phyloP scores from a whole-genome alignment of 805 yeast species.

The Metschnikowia koreensis region DNA sequence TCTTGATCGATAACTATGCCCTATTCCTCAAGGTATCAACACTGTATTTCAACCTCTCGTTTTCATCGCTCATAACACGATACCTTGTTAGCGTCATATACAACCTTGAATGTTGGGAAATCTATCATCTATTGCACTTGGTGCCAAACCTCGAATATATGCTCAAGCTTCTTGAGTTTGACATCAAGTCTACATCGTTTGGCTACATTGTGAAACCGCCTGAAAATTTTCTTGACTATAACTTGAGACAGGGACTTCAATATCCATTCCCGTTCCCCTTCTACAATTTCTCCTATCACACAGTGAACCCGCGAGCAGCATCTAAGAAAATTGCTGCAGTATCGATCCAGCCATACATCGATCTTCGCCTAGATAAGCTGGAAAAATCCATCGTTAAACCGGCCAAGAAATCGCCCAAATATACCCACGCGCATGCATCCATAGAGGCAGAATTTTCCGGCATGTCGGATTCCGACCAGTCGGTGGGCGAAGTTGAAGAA shows the following conservation, averaged over 20 bases:
- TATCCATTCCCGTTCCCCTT: slow-evolving; percentile 47
- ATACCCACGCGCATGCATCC: neutral
- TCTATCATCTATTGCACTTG: slow-evolving; percentile 36
- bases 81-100: slow-evolving; percentile 39
- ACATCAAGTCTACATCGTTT: slow-evolving; percentile 33
- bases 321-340: slow-evolving; percentile 27
- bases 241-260: slow-evolving; percentile 40
- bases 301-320: slow-evolving; percentile 27
- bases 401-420: neutral
- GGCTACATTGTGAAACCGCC: slow-evolving; percentile 43
- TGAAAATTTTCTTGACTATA: slow-evolving; percentile 31
- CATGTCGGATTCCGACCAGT: slow-evolving; percentile 6
- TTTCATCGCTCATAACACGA: slow-evolving; percentile 40
- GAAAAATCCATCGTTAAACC: neutral
- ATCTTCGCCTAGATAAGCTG: slow-evolving; percentile 30
- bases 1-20: slow-evolving; percentile 39
- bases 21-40: slow-evolving; percentile 29
- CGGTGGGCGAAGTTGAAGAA: slow-evolving; percentile 1
- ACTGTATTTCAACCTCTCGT: slow-evolving; percentile 36
- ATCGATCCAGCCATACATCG: slow-evolving; percentile 35
- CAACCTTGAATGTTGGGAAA: slow-evolving; percentile 43
- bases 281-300: slow-evolving; percentile 44
- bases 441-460: neutral
- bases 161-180: slow-evolving; percentile 34
- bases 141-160: slow-evolving; percentile 35